Conservation (phyloP, 2,329 filamentous ascomycete species). For the Xylaria sp. region DNA sequence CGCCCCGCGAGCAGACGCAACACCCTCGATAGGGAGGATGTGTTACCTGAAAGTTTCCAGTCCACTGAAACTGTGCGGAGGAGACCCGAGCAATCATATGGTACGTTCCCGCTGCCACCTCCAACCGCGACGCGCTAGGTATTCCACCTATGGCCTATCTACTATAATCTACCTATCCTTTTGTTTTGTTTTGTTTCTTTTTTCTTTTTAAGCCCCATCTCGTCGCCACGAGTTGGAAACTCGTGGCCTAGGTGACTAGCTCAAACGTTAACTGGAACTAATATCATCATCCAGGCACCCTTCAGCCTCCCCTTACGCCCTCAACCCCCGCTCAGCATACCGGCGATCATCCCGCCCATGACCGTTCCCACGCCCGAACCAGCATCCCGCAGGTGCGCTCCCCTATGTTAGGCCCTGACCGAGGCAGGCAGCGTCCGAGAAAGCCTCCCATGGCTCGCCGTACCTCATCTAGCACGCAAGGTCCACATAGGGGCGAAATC, state of each 20-base stretch:
- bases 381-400: constrained; percentile 56
- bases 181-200: too few species aligned
- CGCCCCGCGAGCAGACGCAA: constrained; percentile 52
- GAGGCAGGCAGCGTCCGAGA: constrained; percentile 65
- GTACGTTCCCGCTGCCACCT: constrained; percentile 54
- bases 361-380: constrained; percentile 54
- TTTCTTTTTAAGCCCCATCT: constrained; percentile 8
- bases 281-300: constrained; percentile 49
- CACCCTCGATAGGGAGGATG: constrained; percentile 58
- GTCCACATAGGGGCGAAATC: constrained; percentile 82
- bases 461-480: constrained; percentile 75
- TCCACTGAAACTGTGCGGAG: constrained; percentile 70
- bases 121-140: constrained; percentile 26
- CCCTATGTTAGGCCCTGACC: constrained; percentile 59
- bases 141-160: neutral
- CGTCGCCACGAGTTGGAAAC: constrained; percentile 8
- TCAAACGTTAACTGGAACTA: constrained; percentile 36
- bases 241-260: constrained; percentile 17
- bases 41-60: constrained; percentile 65
- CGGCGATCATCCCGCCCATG: constrained; percentile 53
- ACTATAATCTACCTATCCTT: neutral
- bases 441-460: constrained; percentile 81
- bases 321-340: constrained; percentile 45
- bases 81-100: constrained; percentile 66
- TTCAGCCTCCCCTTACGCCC: constrained; percentile 48